Base-by-base conservation (phyloP, 1,284 basidiomycete genomes). In the Inonotus obliquus region DNA sequence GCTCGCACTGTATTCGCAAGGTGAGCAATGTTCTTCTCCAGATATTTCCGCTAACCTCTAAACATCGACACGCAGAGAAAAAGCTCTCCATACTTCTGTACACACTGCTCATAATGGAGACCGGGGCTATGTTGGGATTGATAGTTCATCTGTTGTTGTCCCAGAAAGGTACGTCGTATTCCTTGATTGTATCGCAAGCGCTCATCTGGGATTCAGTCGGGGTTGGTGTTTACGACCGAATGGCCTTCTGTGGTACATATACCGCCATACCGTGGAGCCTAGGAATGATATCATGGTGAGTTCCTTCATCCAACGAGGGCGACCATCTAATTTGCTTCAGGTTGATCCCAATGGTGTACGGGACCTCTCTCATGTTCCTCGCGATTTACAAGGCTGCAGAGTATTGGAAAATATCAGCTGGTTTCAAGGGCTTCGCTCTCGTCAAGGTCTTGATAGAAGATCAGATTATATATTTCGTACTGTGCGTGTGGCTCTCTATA, bases 1-100 rank as follows among this genome's bases (percentile, higher is more conserved):
- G 23, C 44, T 59, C 17, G 58, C 58, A 47, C 35, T 59, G 9
- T 59, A 53, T 23, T 54, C 29, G n/a, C 29, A 37, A 54, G 52
- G 52, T 54, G 27, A 35, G 52, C 23, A 10, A 39, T 25, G 5
- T 54, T 14, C 14, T 10, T 5, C 10, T 25, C 11, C 17, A 6
- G 32, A 27, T 29, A 19, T 13, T 9, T 13, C 17, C 10, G 5
- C 17, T n/a, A n/a, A n/a, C n/a, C n/a, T n/a, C n/a, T n/a, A n/a
- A n/a, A 45, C 13, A 45, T 45, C 13, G 21, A n/a, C 21, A 45
- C 21, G 14, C 25, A 54, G 52, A 37, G 6, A 54, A 25, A 39
- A 32, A 23, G 14, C 29, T 54, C 6, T 54, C 52, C 13, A 54
- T 54, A n/a, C 9, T 25, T 14, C 17, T 54, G 14, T 9, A 54